These are phyloP conservation scores for Talaromyces liani DNA, from an alignment of 495 filamentous ascomycete genomes.

Conservation along the genomic window DNA sequence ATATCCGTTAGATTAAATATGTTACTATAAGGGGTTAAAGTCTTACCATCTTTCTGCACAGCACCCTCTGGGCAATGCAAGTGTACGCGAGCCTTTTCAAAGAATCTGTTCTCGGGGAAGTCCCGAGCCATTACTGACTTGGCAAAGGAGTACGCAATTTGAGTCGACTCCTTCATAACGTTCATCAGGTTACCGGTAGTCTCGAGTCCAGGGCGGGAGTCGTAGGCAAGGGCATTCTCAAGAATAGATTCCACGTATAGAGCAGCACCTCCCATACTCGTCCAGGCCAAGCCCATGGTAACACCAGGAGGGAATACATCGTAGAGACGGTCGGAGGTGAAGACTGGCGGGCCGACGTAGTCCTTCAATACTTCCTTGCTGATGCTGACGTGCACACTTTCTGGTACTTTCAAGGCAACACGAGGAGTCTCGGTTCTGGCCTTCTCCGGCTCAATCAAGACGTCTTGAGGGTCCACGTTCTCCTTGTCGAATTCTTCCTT, in stretches of 20 bases:
- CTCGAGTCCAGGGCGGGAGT: slow-evolving; percentile 70
- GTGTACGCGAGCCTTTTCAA: slow-evolving; percentile 92
- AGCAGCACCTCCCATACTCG: slow-evolving; percentile 92
- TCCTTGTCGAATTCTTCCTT: slow-evolving; percentile 62
- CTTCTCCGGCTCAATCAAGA: slow-evolving; percentile 53
- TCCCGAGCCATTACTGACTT: slow-evolving; percentile 78
- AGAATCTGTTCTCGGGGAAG: slow-evolving; percentile 87
- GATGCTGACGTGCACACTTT: slow-evolving; percentile 80
- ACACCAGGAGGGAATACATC: slow-evolving; percentile 94
- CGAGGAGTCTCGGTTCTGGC: slow-evolving; percentile 71
- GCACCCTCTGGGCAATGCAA: slow-evolving; percentile 97
- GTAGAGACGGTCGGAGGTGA: slow-evolving; percentile 92
- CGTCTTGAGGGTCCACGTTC: slow-evolving; percentile 44
- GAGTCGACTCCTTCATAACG: slow-evolving; percentile 96
- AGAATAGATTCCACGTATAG: slow-evolving; percentile 97
- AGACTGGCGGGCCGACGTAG: slow-evolving; percentile 93
- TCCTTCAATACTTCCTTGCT: slow-evolving; percentile 88
- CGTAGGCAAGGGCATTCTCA: slow-evolving; percentile 64
- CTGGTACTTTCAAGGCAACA: slow-evolving; percentile 75
- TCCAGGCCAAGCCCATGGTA: slow-evolving; percentile 98
- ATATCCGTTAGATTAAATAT: not conserved
- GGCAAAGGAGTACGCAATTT: slow-evolving; percentile 92
- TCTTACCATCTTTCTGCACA: slow-evolving; percentile 82
- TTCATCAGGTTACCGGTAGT: slow-evolving; percentile 90
- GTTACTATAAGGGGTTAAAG: not conserved